These are phyloP conservation scores for Coemansia sp. DNA, from an alignment of 192 early-diverging fungal genomes.

Conservation along the genomic window DNA sequence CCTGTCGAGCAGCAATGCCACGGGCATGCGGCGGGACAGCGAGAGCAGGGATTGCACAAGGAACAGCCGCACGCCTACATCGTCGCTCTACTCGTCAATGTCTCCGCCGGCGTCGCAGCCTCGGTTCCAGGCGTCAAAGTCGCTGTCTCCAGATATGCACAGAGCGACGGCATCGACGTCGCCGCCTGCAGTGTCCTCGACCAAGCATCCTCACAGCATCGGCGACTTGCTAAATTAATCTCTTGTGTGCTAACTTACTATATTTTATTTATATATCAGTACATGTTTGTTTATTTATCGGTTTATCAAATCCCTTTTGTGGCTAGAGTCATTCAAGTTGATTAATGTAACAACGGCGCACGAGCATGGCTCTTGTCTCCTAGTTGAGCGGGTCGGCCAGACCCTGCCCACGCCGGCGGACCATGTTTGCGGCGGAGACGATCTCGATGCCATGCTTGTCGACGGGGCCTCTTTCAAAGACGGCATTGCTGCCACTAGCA, in stretches of 20 bases:
- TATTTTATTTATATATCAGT: background rate
- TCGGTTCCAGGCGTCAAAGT: background rate
- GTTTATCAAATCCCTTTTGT: no score
- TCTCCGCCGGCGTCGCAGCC: constrained; percentile 4
- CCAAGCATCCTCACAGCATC: background rate
- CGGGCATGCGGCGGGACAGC: background rate
- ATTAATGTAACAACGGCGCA: no score
- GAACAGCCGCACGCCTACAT: background rate
- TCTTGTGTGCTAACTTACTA: background rate
- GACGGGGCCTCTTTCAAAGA: constrained; percentile 19
- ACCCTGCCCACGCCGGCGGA: constrained; percentile 38
- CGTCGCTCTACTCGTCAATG: background rate
- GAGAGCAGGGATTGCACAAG: background rate
- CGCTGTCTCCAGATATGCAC: background rate
- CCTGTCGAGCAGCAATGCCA: background rate
- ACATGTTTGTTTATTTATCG: no score
- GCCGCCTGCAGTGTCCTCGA: background rate
- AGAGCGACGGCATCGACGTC: background rate
- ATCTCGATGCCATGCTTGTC: constrained; percentile 41
- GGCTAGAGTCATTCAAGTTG: no score
- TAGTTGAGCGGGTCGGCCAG: constrained; percentile 45
- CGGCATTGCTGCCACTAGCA: constrained; percentile 7
- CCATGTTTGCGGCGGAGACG: constrained; percentile 44
- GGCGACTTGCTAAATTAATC: constrained; percentile 1
- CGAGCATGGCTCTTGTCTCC: no score